phyloP scores from a whole-genome alignment of 495 filamentous ascomycete genomes.

The Penicillium desertorum region DNA sequence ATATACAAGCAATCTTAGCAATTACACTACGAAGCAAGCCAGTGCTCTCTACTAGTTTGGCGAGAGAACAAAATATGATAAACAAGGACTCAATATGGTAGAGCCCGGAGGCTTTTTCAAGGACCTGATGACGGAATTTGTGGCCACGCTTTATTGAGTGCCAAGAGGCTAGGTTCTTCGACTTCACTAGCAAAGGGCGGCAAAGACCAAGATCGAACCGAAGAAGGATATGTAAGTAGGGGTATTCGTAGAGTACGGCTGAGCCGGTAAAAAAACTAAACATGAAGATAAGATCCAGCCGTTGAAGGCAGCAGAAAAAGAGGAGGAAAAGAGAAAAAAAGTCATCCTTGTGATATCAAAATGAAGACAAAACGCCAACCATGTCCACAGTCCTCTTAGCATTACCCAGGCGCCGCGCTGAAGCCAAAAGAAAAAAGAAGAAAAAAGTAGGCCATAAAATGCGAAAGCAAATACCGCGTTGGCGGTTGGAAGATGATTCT shows the following conservation, averaged over 20 bases:
- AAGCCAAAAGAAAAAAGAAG: constrained; percentile 3
- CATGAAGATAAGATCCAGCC: not conserved
- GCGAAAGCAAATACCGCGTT: not conserved
- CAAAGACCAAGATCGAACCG: not conserved
- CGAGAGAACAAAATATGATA: not conserved
- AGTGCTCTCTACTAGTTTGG: not conserved
- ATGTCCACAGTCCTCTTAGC: not conserved
- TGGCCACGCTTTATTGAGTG: not conserved
- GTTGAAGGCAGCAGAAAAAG: not conserved
- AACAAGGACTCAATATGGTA: not conserved
- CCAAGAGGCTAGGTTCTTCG: not conserved
- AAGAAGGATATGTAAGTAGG: not conserved
- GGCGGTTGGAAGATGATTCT: not conserved
- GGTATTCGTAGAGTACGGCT: not conserved
- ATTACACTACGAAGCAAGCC: not conserved
- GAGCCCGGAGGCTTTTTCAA: not conserved
- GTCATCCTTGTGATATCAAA: constrained; percentile 4
- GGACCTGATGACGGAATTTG: not conserved
- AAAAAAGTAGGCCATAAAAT: not conserved
- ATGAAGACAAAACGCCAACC: constrained; percentile 5
- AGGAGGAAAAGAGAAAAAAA: not conserved
- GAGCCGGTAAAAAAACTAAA: not conserved
- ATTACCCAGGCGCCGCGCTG: constrained; percentile 10
- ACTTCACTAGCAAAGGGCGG: not conserved
- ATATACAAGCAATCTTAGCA: not conserved